Conservation (phyloP, 768 basidiomycete species). For the Psilocybe tampanensis region DNA sequence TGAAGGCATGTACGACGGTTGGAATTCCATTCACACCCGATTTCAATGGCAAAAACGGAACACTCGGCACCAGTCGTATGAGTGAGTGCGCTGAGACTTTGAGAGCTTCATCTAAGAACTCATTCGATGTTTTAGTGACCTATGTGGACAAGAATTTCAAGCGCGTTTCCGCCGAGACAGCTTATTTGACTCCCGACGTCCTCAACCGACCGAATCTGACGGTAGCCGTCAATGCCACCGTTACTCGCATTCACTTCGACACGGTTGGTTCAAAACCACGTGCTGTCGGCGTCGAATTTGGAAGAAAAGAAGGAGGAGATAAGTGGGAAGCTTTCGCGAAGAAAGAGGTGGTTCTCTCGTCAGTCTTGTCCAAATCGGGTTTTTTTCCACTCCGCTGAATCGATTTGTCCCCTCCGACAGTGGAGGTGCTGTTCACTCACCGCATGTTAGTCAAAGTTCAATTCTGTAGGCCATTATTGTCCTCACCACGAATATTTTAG, state of each 20-base stretch:
- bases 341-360: conserved; percentile 68
- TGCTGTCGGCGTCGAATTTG: conserved; percentile 66
- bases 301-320: conserved; percentile 35
- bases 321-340: conserved; percentile 48
- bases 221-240: conserved; percentile 56
- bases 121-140: conserved; percentile 52
- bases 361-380: conserved; percentile 22
- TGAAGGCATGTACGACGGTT: conserved; percentile 52
- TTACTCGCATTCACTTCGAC: conserved; percentile 63
- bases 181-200: conserved; percentile 67
- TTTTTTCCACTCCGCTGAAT: neutral
- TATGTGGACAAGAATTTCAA: conserved; percentile 55
- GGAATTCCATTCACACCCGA: conserved; percentile 63
- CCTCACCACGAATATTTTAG: conserved; percentile 25
- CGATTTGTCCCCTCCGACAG: conserved; percentile 12
- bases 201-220: conserved; percentile 66
- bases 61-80: conserved; percentile 58
- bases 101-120: neutral
- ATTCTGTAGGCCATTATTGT: neutral
- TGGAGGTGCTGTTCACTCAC: conserved; percentile 22
- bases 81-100: conserved; percentile 33
- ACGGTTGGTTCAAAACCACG: conserved; percentile 34
- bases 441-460: conserved; percentile 8
- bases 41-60: conserved; percentile 59
- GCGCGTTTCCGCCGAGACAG: conserved; percentile 64